These are phyloP conservation scores for Eleusine indica DNA, from an alignment of 176 grass and related monocot species.

Conservation along the genomic window DNA sequence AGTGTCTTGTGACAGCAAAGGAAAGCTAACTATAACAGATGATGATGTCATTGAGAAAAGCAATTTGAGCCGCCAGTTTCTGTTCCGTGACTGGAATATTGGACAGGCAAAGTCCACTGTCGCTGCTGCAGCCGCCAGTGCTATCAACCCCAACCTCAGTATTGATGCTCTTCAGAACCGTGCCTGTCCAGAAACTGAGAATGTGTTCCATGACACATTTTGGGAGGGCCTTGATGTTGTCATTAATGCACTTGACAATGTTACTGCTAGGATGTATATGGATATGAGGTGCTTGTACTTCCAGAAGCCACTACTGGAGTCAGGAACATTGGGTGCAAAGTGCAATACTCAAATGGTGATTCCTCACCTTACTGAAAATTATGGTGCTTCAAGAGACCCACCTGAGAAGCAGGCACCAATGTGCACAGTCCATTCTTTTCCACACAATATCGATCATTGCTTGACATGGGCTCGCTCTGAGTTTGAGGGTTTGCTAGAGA, in stretches of 20 bases:
- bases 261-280: conserved; percentile 79
- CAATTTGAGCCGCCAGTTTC: conserved; percentile 75
- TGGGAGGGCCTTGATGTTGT: conserved; percentile 68
- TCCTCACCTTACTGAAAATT: conserved; percentile 50
- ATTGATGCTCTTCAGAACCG: conserved; percentile 72
- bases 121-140: conserved; percentile 42
- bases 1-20: conserved; percentile 55
- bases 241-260: conserved; percentile 79
- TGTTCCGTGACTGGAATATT: conserved; percentile 79
- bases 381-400: conserved; percentile 35
- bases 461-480: conserved; percentile 41
- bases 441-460: conserved; percentile 39
- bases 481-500: conserved; percentile 38
- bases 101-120: conserved; percentile 71
- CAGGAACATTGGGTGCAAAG: conserved; percentile 71
- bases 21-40: conserved; percentile 78
- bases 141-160: conserved; percentile 57
- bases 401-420: conserved; percentile 37
- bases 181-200: conserved; percentile 66
- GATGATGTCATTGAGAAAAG: conserved; percentile 84
- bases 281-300: conserved; percentile 78
- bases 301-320: conserved; percentile 79
- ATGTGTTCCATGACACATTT: conserved; percentile 74
- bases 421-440: conserved; percentile 39
- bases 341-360: conserved; percentile 86